Base-by-base conservation (phyloP, 1,284 basidiomycete genomes). In the Naganishia albida region DNA sequence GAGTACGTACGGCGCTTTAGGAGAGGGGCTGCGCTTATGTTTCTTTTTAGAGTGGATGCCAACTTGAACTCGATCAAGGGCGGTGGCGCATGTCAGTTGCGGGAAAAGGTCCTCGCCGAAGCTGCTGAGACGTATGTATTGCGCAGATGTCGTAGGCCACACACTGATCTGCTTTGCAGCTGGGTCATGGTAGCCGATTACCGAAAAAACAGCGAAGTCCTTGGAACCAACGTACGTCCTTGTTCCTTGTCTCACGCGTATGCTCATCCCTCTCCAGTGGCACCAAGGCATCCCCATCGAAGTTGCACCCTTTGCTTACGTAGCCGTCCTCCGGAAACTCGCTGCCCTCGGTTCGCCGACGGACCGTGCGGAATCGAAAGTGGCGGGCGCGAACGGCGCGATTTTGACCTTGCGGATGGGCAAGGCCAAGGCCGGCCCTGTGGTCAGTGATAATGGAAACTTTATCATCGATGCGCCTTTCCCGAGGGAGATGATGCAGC, bases 31-130 rank as follows among this genome's bases (percentile, higher is more conserved):
- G 51, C 28, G 63, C 34, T 34, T 34, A 34, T 34, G 6, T n/a
- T 6, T 4, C 6, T 34, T 34, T 34, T 4, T 72, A 94, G 91
- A 79, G 92, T 97, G 39, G 94, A 98, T 79, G 79, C 83, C 48
- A 80, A 87, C 44, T 82, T 99, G 62, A 96, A 99, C 81, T 90
- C 90, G 68, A 95, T 99, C 82, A 99, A 99, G 80, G 95, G 95
- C 15, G 95, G 95, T 64, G 95, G 95, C 12, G 95, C 93, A 1
- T 98, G 95, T 78, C 96, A 99, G 73, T 81, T 99, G 40, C 86
- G 94, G 42, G 96, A 99, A 81, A 99, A 99, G 80, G 93, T 99
- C 2, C 85, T 99, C 20, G 94, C 93, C 2, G 95, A 98, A 78
- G 93, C 93, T 20, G 94, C 96, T n/a, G 85, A 86, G 71, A 91